Evolutionary conservation across 768 basidiomycete species (phyloP), one percentile per base, ranked within the genome.

Genomic region (Leucocoprinus leucothites): DNA sequence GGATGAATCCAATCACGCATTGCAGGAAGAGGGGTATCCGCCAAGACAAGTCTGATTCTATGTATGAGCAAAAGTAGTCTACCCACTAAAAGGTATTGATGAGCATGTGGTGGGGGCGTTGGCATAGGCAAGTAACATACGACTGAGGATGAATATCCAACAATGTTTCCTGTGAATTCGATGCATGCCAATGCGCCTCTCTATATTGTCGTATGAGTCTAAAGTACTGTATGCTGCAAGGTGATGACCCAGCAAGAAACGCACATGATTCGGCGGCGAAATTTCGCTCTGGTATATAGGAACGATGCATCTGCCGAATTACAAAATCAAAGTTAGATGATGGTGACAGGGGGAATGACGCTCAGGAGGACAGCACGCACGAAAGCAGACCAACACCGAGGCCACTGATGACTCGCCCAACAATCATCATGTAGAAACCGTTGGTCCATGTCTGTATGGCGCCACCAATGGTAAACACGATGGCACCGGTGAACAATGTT

Each of bases 211-310:
- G 53, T 40, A 26, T 18, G 28, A 9, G 45, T 16, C 35, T 21
- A 49, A n/a, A n/a, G 38, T n/a, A 4, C 16, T 3, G 14, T 11
- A n/a, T n/a, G 6, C 16, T 3, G 14, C 4, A n/a, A 38, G 26
- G 21, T 21, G 40, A 18, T 19, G 5, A 42, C 22, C n/a, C 41
- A 31, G 25, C n/a, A 43, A 35, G 18, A 42, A 38, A 61, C 84
- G 21, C 60, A 90, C 92, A 72, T 95, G 91, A 62, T 89, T 80
- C 2, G 95, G 91, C 26, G 95, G 94, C 3, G 92, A 94, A 45
- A 97, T 93, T 75, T 98, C 95, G 62, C 91, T 93, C 74, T 97
- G 91, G 69, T 94, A 95, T 56, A 94, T 93, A 13, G 92, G 93
- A 25, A 94, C 92, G 57, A 94, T 94, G n/a, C 92, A 94, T 41